Base-by-base conservation (phyloP, 257 asterid genomes). In the Gentiana macrophylla region DNA sequence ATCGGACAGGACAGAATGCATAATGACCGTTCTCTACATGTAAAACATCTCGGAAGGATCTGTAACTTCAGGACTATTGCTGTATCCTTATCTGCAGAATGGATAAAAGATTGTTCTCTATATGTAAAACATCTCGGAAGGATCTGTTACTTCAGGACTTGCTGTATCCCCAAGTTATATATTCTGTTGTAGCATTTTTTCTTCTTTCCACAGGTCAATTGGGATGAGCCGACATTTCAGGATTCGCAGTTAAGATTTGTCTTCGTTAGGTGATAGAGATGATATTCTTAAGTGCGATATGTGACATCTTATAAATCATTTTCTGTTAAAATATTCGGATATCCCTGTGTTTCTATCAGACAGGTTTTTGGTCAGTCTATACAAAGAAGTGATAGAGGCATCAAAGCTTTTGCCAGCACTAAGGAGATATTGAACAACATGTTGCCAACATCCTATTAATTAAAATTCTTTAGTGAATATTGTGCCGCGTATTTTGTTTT, bases 351-450 rank as follows among this genome's bases (percentile, higher is more conserved):
- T 64, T 70, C 9, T 66, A 41, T 73, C 80, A 71, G 80, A 72
- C 94, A 79, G 87, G 83, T 77, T 56, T 61, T 56, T 53, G 64
- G 4, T 38, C 63, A 38, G 71, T 69, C 60, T 67, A 69, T 61
- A 52, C 75, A 50, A 38, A 41, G 37, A 67, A 85, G 94, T 86
- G 82, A 41, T 4, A 3, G 46, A 5, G 70, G 67, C 71, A 55
- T 58, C 46, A 61, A 62, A 13, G 34, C 47, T 56, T 61, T 61
- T 53, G 6, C 46, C 2, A 41, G 10, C 10, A 2, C 12, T 41
- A 41, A 38, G 60, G 47, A 60, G 59, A 53, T 32, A 58, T 44
- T 66, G 45, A 59, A 64, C 61, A 41, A 41, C 46, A 41, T 41
- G 2, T 41, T 41, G 46, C 46, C 46, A 41, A 41, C 46, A 57